Base-by-base conservation (phyloP, 331 rosid species). In the Stylosanthes scabra region DNA sequence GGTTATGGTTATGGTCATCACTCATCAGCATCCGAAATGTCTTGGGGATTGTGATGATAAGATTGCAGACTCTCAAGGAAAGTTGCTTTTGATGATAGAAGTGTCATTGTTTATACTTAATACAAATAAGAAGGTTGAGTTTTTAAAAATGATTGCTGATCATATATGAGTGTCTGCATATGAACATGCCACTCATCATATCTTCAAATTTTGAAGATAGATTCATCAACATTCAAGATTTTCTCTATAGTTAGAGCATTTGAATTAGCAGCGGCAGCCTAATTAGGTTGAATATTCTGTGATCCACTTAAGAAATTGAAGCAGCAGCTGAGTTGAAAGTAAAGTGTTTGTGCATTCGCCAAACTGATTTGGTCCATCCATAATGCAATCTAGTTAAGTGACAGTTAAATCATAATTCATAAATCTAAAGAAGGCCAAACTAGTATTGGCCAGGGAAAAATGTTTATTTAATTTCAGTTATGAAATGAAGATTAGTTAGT, bases 401-500 rank as follows among this genome's bases (percentile, higher is more conserved):
- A 12, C 52, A 47, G 13, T 13, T 47, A 6, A 47, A 13, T 47
- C 14, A 47, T 50, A 15, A 50, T 5, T 50, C 56, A 50, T 12
- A 13, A 50, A 5, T 15, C 41, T 27, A 47, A 15, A 11, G 51
- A 37, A 50, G 61, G 52, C 64, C n/a, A 60, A 49, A 28, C 62
- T 11, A 31, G 49, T 60, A 29, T 49, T 47, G 51, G 61, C 40
- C 61, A 37, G 6, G 37, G 5, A n/a, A n/a, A n/a, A n/a, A n/a
- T n/a, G n/a, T n/a, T n/a, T n/a, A n/a, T n/a, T n/a, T n/a, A n/a
- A n/a, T n/a, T n/a, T n/a, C 86, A 8, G 27, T 86, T 16, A 42
- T 71, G 41, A 79, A 85, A 57, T 86, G 14, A 13, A 12, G 7
- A 49, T 1, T 12, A 49, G 5, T 49, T 49, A 12, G 55, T 7